A percentile compares a stretch with the other conserved stretches of the same genome.
These are phyloP conservation scores for Naganishia onofrii DNA, from an alignment of 768 basidiomycete genomes.

Conservation along the genomic window DNA sequence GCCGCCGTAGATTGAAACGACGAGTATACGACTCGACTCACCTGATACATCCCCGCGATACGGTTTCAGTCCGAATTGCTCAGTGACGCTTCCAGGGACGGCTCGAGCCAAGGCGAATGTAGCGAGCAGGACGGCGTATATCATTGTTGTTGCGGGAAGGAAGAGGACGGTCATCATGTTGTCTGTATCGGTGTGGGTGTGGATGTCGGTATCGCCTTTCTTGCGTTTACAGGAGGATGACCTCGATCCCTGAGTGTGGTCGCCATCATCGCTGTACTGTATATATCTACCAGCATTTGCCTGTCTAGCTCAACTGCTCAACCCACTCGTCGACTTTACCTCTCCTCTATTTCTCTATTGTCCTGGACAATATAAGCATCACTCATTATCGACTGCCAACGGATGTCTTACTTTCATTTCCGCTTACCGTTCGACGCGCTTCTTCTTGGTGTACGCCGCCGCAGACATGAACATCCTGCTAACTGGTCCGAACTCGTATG, in stretches of 20 bases:
- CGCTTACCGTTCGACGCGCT: neutral
- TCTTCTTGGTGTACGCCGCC: no score
- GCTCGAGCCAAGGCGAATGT: neutral
- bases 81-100: slow-evolving; percentile 1
- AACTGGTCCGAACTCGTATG: no score
- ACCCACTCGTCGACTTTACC: no score
- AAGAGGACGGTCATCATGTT: neutral
- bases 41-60: slow-evolving; percentile 17
- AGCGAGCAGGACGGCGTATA: neutral
- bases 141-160: neutral
- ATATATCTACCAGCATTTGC: no score
- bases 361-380: neutral
- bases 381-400: neutral
- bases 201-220: neutral
- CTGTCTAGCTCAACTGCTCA: no score
- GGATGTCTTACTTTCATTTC: slow-evolving; percentile 7
- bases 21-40: slow-evolving; percentile 2
- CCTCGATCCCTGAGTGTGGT: no score
- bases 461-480: no score
- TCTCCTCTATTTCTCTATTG: neutral
- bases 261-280: neutral
- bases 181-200: no score
- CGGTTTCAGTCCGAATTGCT: slow-evolving; percentile 21
- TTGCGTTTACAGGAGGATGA: no score
- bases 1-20: neutral